Base-by-base conservation (phyloP, 2,329 filamentous ascomycete genomes). In the Falciphora oryzae region DNA sequence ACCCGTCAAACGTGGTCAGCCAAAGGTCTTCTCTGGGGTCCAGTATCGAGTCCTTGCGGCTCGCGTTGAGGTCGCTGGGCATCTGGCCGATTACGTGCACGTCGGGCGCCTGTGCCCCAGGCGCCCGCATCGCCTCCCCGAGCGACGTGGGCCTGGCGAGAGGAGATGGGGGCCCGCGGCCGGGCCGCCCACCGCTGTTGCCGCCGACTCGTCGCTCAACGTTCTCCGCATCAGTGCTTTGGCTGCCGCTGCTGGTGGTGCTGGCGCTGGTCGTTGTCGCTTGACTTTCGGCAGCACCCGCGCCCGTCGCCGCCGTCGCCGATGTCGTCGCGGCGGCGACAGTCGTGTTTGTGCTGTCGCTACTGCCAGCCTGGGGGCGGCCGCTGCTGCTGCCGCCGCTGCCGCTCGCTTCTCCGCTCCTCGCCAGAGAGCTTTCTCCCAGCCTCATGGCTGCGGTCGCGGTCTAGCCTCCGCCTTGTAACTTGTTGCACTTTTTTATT, bases 1-100 rank as follows among this genome's bases (percentile, higher is more conserved):
- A 80, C 78, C 79, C 81, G 68, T 83, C 80, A 27, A 75, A 75
- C n/a, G 78, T 81, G 63, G 78, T 79, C 59, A 83, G 69, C 80
- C 80, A 83, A 29, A 83, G 73, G 68, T 83, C 81, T 64, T 80
- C 76, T 65, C 74, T 77, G 10, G 76, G 77, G 68, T 79, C 75
- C 50, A 77, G 70, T 4, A 70, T 63, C 57, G 77, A 74, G 38
- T 72, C 74, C 10, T 70, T 68, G 63, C 44, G 44, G 44, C 22
- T 53, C 44, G 18, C 18, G 44, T 71, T 69, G 31, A 69, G 65
- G 4, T 73, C 74, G 28, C 73, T 73, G 27, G 74, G 71, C 38
- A 76, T 66, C 22, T 70, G 70, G 28, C 78, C 75, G 58, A 80
- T 65, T 18, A 80, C 77, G 28, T 79, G 73, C 18, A 80, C 72